Conservation (phyloP, 2,329 filamentous ascomycete genomes). For the Polychaeton citri region DNA sequence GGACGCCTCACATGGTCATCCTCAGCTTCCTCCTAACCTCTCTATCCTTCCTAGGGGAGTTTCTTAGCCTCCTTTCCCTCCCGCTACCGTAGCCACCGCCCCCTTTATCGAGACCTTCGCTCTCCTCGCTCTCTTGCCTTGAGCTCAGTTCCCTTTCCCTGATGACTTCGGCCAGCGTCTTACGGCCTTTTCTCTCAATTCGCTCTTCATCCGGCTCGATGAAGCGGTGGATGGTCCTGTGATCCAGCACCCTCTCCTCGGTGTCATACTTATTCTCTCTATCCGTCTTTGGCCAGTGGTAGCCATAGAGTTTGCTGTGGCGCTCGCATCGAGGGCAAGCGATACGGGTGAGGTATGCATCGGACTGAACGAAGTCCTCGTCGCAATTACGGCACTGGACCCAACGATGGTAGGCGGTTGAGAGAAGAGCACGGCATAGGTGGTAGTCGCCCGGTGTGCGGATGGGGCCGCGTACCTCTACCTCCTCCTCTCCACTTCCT, state of each 20-base stretch:
- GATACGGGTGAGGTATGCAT: constrained; percentile 74
- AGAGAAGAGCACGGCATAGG: constrained; percentile 61
- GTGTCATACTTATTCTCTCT: constrained; percentile 61
- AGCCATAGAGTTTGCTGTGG: constrained; percentile 91
- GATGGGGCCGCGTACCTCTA: constrained; percentile 21
- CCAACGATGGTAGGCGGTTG: constrained; percentile 67
- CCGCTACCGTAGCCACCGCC: background rate
- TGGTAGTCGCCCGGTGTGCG: constrained; percentile 50
- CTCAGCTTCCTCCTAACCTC: background rate
- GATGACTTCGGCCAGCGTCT: background rate
- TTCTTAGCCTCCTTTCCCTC: background rate
- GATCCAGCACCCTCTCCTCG: constrained; percentile 59
- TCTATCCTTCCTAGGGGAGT: background rate
- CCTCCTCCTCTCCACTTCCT: constrained; percentile 10
- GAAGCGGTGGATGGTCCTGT: constrained; percentile 78
- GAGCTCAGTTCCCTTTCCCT: background rate
- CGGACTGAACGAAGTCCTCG: constrained; percentile 69
- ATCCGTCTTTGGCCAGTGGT: constrained; percentile 90
- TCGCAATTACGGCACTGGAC: constrained; percentile 78
- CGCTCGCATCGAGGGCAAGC: constrained; percentile 88
- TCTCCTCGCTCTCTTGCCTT: background rate
- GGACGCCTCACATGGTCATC: background rate
- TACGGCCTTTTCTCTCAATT: constrained; percentile 17
- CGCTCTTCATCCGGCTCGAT: constrained; percentile 40
- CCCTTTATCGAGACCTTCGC: background rate